Evolutionary conservation across 306 rosid species (phyloP).

Genomic region (Lupinus albus): DNA sequence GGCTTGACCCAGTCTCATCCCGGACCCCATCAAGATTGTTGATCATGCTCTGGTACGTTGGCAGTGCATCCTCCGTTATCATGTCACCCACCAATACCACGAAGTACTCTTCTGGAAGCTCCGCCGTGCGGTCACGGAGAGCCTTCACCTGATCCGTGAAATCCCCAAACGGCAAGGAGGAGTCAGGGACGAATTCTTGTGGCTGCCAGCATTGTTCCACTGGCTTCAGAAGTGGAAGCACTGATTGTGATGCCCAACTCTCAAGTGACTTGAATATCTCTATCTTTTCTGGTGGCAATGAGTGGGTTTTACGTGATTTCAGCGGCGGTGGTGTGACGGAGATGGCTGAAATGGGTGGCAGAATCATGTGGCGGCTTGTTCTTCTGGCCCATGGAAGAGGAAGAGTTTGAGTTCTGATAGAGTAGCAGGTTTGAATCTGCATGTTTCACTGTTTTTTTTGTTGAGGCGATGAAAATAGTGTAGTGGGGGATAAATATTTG

Average conservation of each 20-base stretch:
- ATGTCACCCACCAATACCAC: conserved; percentile 73
- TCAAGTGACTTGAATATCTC: conserved; percentile 63
- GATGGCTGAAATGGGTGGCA: background rate
- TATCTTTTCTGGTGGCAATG: conserved; percentile 56
- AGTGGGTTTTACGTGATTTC: conserved; percentile 37
- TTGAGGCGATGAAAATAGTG: background rate
- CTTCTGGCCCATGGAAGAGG: conserved; percentile 25
- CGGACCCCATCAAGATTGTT: conserved; percentile 67
- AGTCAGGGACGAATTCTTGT: conserved; percentile 57
- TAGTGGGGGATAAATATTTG: background rate
- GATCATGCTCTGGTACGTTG: conserved; percentile 75
- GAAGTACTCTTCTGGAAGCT: conserved; percentile 69
- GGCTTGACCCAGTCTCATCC: conserved; percentile 65
- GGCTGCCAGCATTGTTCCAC: conserved; percentile 80
- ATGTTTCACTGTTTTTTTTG: background rate
- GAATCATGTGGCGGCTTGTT: conserved; percentile 20
- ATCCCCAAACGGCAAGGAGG: conserved; percentile 45
- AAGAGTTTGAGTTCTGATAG: conserved; percentile 2
- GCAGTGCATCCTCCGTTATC: conserved; percentile 86
- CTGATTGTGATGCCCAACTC: conserved; percentile 55
- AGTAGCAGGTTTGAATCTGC: conserved; percentile 41
- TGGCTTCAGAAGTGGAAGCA: conserved; percentile 64
- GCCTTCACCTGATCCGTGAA: conserved; percentile 57
- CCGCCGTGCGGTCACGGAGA: conserved; percentile 64
- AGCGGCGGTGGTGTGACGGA: conserved; percentile 30